Evolutionary conservation across 2,329 filamentous ascomycete species (phyloP).

Genomic region (Lasiodiplodia sp.): DNA sequence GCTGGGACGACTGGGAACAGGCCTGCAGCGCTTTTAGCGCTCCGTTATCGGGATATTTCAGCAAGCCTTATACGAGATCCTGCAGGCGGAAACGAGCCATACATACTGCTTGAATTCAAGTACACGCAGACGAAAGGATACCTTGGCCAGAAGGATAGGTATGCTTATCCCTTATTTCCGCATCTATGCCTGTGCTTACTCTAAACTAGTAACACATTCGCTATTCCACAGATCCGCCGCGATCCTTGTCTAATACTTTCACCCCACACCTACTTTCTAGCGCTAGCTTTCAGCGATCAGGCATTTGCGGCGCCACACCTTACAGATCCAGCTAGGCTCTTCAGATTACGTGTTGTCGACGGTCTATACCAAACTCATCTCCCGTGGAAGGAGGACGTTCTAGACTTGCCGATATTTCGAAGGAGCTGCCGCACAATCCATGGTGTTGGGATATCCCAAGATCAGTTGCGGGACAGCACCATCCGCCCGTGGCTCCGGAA

Average conservation of each 20-base stretch:
- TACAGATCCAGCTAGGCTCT: not conserved
- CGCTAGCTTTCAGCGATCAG: constrained; percentile 9
- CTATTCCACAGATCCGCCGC: constrained; percentile 5
- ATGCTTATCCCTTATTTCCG: not conserved
- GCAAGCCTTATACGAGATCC: constrained; percentile 32
- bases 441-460: not conserved
- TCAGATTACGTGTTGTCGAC: constrained; percentile 5
- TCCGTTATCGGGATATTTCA: constrained; percentile 27
- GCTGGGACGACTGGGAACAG: not conserved
- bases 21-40: not conserved
- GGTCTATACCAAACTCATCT: not conserved
- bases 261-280: constrained; percentile 2
- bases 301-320: constrained; percentile 11
- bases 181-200: not conserved
- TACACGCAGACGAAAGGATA: constrained; percentile 35
- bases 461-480: not conserved
- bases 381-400: constrained; percentile 15
- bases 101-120: constrained; percentile 32
- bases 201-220: constrained; percentile 18
- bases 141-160: constrained; percentile 34
- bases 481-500: constrained; percentile 6
- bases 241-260: constrained; percentile 15
- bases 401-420: constrained; percentile 10
- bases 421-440: not conserved
- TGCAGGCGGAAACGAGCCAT: constrained; percentile 27